phyloP scores from a whole-genome alignment of 176 grass and related monocot species.

The Phragmites australis region DNA sequence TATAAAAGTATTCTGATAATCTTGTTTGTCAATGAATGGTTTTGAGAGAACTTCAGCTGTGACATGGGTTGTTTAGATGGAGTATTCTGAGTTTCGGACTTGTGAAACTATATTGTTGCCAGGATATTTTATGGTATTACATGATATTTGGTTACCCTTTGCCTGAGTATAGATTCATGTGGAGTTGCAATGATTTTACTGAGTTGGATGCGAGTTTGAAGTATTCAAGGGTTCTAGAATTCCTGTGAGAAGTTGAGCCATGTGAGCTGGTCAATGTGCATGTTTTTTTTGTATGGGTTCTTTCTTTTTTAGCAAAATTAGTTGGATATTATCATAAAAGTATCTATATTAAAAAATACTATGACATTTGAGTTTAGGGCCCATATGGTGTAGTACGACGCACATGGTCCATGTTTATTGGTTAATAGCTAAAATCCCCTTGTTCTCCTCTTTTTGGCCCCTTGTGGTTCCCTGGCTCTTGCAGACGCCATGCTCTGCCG shows the following conservation, averaged over 20 bases:
- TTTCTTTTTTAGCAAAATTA: no score
- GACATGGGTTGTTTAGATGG: background rate
- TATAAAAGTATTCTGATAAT: background rate
- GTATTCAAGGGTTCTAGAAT: constrained; percentile 16
- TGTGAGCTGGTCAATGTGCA: constrained; percentile 32
- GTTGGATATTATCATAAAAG: no score
- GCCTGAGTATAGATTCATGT: constrained; percentile 6
- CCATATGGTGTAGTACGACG: no score
- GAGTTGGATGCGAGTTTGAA: background rate
- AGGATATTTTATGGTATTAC: background rate
- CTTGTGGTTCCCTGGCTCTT: constrained; percentile 7
- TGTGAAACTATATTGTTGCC: background rate
- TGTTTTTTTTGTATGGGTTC: background rate
- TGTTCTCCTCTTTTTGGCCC: background rate
- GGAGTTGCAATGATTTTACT: background rate
- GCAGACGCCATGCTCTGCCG: background rate
- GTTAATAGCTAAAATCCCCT: background rate
- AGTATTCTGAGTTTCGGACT: background rate
- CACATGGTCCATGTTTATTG: constrained; percentile 16
- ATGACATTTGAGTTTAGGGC: no score
- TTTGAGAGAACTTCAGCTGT: background rate
- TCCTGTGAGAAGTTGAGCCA: background rate
- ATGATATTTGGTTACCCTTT: constrained; percentile 3
- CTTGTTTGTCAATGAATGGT: background rate
- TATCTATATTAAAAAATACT: no score